These are phyloP conservation scores for Hyaloscypha finlandica DNA, from an alignment of 495 filamentous ascomycete species.

Conservation along the genomic window DNA sequence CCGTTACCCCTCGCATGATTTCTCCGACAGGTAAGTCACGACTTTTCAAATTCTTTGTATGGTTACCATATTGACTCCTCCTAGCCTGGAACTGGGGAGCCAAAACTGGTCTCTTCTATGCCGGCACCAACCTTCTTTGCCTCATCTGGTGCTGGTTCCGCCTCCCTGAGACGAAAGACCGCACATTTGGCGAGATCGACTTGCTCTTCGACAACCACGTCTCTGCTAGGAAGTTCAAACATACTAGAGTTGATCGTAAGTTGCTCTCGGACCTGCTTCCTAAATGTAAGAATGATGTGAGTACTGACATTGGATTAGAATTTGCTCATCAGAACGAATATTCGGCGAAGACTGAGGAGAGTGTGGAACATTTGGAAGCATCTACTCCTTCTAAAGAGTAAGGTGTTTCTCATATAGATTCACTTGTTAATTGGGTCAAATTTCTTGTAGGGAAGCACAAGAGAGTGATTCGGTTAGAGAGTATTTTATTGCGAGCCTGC, in stretches of 20 bases:
- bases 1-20: slow-evolving; percentile 20
- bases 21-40: slow-evolving; percentile 12
- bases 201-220: slow-evolving; percentile 17
- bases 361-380: background rate
- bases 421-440: background rate
- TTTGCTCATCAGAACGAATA: slow-evolving; percentile 23
- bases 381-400: background rate
- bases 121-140: slow-evolving; percentile 50
- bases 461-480: background rate
- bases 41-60: slow-evolving; percentile 1
- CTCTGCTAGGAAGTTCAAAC: slow-evolving; percentile 15
- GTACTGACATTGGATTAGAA: slow-evolving; percentile 9
- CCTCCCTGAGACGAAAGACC: slow-evolving; percentile 60
- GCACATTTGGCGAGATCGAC: slow-evolving; percentile 60
- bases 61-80: background rate
- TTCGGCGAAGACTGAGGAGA: background rate
- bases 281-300: slow-evolving; percentile 29
- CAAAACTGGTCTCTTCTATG: slow-evolving; percentile 57
- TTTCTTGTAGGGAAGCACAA: background rate
- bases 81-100: slow-evolving; percentile 55
- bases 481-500: background rate
- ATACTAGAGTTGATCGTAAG: slow-evolving; percentile 31
- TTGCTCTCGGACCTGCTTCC: slow-evolving; percentile 5
- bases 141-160: slow-evolving; percentile 32
- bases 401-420: too few species aligned